Conservation (phyloP, 23 red algal genomes). For the Gracilaria gracilis region DNA sequence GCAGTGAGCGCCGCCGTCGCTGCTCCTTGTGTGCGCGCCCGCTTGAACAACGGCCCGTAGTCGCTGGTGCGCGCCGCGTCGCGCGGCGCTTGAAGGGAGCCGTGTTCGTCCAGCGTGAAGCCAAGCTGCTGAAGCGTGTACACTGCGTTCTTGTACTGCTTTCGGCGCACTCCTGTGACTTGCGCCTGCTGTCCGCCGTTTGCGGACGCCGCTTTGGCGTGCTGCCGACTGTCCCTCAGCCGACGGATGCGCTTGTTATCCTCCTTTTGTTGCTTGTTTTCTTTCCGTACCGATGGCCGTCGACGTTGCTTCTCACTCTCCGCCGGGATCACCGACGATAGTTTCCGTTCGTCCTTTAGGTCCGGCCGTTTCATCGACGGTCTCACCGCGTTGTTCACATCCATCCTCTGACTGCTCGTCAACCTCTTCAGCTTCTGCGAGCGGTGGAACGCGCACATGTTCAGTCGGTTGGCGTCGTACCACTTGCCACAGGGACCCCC, state of each 20-base stretch:
- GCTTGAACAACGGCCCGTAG: not conserved
- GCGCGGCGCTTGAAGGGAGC: not conserved
- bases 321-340: not conserved
- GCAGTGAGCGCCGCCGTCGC: too few species aligned
- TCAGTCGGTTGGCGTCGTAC: conserved; percentile 50
- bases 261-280: not conserved
- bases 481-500: conserved; percentile 16
- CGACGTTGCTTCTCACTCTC: not conserved
- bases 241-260: not conserved
- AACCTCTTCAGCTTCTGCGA: conserved; percentile 25
- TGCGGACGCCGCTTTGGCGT: not conserved
- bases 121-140: not conserved
- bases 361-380: not conserved
- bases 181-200: not conserved
- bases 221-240: not conserved
- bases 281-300: not conserved
- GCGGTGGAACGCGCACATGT: conserved; percentile 40
- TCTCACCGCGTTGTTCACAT: conserved; percentile 39
- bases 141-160: not conserved
- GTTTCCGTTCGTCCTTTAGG: not conserved
- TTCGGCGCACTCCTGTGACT: not conserved
- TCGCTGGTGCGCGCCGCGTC: not conserved
- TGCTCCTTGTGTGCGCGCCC: not conserved
- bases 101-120: conserved; percentile 1
- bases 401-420: conserved; percentile 36